These are phyloP conservation scores for Sphenostylis stenocarpa DNA, from an alignment of 306 rosid species.

Conservation along the genomic window DNA sequence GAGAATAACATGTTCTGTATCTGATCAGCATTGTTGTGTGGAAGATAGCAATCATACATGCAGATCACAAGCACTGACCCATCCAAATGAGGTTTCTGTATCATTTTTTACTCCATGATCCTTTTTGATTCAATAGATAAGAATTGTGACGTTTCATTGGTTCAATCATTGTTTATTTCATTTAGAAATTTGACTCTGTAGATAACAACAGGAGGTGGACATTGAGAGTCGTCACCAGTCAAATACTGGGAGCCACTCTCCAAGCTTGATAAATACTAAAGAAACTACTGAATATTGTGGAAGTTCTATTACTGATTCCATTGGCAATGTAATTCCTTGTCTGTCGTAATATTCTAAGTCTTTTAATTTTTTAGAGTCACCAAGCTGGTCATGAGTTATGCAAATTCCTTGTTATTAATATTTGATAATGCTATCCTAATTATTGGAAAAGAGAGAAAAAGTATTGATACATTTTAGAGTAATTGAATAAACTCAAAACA, in stretches of 20 bases:
- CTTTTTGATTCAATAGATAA: constrained; percentile 29
- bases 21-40: constrained; percentile 44
- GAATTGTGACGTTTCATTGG: constrained; percentile 30
- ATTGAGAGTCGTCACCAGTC: constrained; percentile 46
- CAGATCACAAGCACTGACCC: constrained; percentile 32
- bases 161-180: constrained; percentile 48
- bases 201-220: constrained; percentile 76
- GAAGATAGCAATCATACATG: constrained; percentile 48
- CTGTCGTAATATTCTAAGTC: not conserved
- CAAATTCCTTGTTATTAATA: constrained; percentile 7
- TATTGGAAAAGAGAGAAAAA: not conserved
- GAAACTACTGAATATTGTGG: constrained; percentile 48
- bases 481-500: not conserved
- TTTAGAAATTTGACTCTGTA: constrained; percentile 71
- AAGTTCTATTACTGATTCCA: constrained; percentile 48
- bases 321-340: constrained; percentile 67
- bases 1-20: constrained; percentile 48
- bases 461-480: not conserved
- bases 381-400: not conserved
- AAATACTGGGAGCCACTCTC: constrained; percentile 40
- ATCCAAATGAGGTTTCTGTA: constrained; percentile 56
- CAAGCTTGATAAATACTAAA: constrained; percentile 36
- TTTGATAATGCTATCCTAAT: constrained; percentile 1
- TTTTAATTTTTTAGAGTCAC: not conserved
- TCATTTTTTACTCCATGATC: constrained; percentile 22